Evolutionary conservation across 345 rosid species (phyloP), one percentile per base, ranked within the genome.

Genomic region (Pugionium dolabratum): DNA sequence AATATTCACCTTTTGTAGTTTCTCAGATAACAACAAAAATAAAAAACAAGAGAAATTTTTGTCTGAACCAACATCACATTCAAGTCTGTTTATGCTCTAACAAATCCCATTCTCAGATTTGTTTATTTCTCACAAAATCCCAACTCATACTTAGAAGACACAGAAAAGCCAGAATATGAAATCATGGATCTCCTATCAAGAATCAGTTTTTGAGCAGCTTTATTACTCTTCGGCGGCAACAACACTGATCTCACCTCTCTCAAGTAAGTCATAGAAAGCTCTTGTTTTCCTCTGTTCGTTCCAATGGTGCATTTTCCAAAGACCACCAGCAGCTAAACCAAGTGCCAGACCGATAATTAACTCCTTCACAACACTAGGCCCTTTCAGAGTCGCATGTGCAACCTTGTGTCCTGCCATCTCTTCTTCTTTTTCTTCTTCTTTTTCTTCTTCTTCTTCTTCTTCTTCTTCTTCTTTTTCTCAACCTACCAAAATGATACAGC

Each of bases 281-380:
- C 95, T 85, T 0, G 73, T 78, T 73, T 82, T 87, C 79, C 86
- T 87, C 83, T 87, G 86, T 77, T 84, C 91, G 47, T 85, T 87
- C 88, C 91, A 83, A 72, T 79, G 92, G 73, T 88, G 82, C 83
- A 18, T 18, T 18, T 18, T 18, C 18, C 18, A 18, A 18, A 84
- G 44, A 61, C 88, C 62, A 40, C 86, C 91, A 10, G 82, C 95
- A 49, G 72, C 79, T 67, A 82, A 66, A 45, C 85, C 94, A 10
- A 86, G 80, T 0, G 71, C 70, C 41, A 88, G 18, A 43, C 88
- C 97, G 4, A 85, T 76, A 36, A 77, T 7, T 26, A 90, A 69
- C 79, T 90, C 97, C 88, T 83, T 87, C 35, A 87, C 64, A 40
- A 90, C 95, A 45, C 87, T 90, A 27, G 97, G 97, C 28, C 91